Conservation (phyloP, 257 asterid genomes). For the Solanum virginianum region DNA sequence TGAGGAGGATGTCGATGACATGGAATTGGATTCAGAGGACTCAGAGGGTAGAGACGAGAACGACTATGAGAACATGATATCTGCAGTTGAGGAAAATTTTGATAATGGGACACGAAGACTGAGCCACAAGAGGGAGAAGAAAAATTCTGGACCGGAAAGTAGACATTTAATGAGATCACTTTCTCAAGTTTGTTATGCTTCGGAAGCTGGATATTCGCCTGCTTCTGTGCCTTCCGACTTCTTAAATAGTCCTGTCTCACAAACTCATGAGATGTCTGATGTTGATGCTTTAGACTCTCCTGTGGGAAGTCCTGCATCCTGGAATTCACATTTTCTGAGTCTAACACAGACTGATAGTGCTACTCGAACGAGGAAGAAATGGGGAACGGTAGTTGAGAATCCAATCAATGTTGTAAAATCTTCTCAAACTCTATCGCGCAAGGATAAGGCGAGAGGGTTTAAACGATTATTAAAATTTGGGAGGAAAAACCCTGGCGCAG, state of each 20-base stretch:
- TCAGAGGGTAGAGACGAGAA: constrained; percentile 26
- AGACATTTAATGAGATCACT: constrained; percentile 22
- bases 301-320: constrained; percentile 67
- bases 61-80: constrained; percentile 26
- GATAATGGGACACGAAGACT: constrained; percentile 6
- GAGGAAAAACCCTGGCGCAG: constrained; percentile 65
- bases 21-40: constrained; percentile 39
- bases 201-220: constrained; percentile 33
- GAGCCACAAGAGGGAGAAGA: constrained; percentile 12
- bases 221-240: constrained; percentile 19
- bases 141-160: constrained; percentile 50
- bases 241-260: constrained; percentile 28
- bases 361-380: constrained; percentile 71
- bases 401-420: constrained; percentile 39
- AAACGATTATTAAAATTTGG: constrained; percentile 73
- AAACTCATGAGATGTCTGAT: constrained; percentile 51
- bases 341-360: constrained; percentile 52
- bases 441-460: constrained; percentile 75
- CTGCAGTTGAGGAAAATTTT: neutral
- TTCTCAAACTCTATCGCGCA: constrained; percentile 40
- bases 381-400: constrained; percentile 73
- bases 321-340: constrained; percentile 54
- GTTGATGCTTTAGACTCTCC: constrained; percentile 68
- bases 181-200: constrained; percentile 44
- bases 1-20: constrained; percentile 35